Evolutionary conservation across 2,329 filamentous ascomycete species (phyloP).

Genomic region (Fusarium torulosum): DNA sequence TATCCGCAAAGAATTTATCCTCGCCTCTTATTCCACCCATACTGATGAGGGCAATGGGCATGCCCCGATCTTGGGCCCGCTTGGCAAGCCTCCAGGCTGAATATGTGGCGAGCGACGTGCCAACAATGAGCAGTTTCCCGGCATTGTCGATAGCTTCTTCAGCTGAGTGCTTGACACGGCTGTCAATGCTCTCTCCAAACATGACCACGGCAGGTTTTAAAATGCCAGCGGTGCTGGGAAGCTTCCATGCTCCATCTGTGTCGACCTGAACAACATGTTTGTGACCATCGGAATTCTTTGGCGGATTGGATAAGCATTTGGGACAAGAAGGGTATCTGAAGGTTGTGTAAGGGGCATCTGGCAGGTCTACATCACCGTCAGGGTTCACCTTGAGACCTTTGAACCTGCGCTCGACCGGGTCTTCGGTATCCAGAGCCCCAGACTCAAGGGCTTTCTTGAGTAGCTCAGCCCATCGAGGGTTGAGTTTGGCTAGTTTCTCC

Average conservation of each 20-base stretch:
- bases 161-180: slow-evolving; percentile 77
- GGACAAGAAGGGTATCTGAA: slow-evolving; percentile 95
- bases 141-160: slow-evolving; percentile 84
- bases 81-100: slow-evolving; percentile 93
- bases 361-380: slow-evolving; percentile 93
- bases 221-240: slow-evolving; percentile 77
- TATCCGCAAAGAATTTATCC: slow-evolving; percentile 73
- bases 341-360: slow-evolving; percentile 85
- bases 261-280: slow-evolving; percentile 76
- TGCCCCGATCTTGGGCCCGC: slow-evolving; percentile 81
- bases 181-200: slow-evolving; percentile 91
- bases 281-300: slow-evolving; percentile 66
- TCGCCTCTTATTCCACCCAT: slow-evolving; percentile 86
- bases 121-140: slow-evolving; percentile 80
- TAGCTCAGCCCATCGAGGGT: slow-evolving; percentile 87
- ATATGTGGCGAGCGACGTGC: slow-evolving; percentile 93
- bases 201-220: slow-evolving; percentile 95
- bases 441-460: slow-evolving; percentile 77
- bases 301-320: slow-evolving; percentile 76
- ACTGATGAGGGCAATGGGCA: slow-evolving; percentile 90
- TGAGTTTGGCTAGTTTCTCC: slow-evolving; percentile 78
- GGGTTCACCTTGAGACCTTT: slow-evolving; percentile 87
- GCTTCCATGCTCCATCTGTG: slow-evolving; percentile 81
- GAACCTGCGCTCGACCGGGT: slow-evolving; percentile 75
- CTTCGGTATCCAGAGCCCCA: slow-evolving; percentile 82